A percentile compares a stretch with the other conserved stretches of the same genome.
Conservation (phyloP, 2,329 filamentous ascomycete genomes). For the Paraconiothyrium sp. region DNA sequence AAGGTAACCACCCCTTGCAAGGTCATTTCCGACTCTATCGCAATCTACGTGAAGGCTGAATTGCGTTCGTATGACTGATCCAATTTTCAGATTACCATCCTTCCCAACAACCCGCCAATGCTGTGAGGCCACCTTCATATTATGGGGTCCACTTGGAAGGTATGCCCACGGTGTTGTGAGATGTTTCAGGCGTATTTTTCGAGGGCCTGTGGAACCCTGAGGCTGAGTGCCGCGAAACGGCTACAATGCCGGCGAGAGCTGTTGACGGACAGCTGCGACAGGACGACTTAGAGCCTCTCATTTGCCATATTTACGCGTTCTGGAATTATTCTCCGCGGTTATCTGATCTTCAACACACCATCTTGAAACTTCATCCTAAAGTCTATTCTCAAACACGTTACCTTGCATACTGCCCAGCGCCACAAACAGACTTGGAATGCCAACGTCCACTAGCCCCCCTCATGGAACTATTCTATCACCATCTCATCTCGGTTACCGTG, state of each 20-base stretch:
- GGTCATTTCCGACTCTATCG: neutral
- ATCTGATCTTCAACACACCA: neutral
- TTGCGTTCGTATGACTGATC: no score
- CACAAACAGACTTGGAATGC: constrained; percentile 24
- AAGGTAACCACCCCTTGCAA: constrained; percentile 10
- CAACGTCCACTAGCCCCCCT: neutral
- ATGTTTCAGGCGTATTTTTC: neutral
- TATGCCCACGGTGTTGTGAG: neutral
- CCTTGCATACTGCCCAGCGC: constrained; percentile 20
- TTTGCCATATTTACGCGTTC: neutral
- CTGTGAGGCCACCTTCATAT: no score
- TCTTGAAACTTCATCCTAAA: neutral
- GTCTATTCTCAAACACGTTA: constrained; percentile 13
- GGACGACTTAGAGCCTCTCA: neutral
- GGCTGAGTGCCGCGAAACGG: neutral
- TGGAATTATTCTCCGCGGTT: neutral
- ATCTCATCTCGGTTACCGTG: constrained; percentile 10
- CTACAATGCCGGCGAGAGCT: neutral
- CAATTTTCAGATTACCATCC: no score
- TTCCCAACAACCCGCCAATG: no score
- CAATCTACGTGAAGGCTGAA: neutral
- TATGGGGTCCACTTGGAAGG: neutral
- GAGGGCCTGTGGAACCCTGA: no score
- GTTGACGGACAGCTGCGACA: neutral
- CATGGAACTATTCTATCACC: constrained; percentile 1